These are phyloP conservation scores for Cucurbitaria berberidis DNA, from an alignment of 2,329 filamentous ascomycete genomes.

Conservation along the genomic window DNA sequence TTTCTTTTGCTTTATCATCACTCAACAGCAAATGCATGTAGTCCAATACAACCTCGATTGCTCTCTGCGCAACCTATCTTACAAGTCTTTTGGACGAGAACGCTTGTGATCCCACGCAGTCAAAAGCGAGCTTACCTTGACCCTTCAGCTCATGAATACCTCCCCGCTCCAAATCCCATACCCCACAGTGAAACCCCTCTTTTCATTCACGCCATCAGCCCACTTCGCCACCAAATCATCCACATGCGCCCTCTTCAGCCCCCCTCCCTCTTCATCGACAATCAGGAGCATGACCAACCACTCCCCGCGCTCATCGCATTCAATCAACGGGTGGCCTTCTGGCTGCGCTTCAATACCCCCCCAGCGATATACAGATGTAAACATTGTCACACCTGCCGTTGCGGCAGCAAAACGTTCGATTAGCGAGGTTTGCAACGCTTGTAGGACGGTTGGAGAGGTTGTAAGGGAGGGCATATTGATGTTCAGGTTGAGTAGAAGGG, in stretches of 20 bases:
- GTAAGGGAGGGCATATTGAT: neutral
- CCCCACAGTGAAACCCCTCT: neutral
- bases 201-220: neutral
- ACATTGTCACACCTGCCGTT: slow-evolving; percentile 1
- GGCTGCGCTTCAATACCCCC: slow-evolving; percentile 18
- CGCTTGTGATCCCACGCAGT: no score
- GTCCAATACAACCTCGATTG: no score
- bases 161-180: slow-evolving; percentile 8
- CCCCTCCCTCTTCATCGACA: slow-evolving; percentile 5
- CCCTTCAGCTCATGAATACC: slow-evolving; percentile 1
- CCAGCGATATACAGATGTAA: slow-evolving; percentile 14
- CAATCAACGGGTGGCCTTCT: slow-evolving; percentile 20
- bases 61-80: no score
- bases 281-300: slow-evolving; percentile 17
- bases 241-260: slow-evolving; percentile 3
- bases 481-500: neutral
- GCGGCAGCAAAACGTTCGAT: neutral
- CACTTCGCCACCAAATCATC: slow-evolving; percentile 4
- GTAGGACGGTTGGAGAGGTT: neutral
- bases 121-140: no score
- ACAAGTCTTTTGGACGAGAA: no score
- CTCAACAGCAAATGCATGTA: no score
- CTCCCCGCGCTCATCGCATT: slow-evolving; percentile 4
- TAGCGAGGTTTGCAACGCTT: neutral
- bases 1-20: no score